Evolutionary conservation across 495 filamentous ascomycete genomes (phyloP).

Genomic region (Xylaria grammica): DNA sequence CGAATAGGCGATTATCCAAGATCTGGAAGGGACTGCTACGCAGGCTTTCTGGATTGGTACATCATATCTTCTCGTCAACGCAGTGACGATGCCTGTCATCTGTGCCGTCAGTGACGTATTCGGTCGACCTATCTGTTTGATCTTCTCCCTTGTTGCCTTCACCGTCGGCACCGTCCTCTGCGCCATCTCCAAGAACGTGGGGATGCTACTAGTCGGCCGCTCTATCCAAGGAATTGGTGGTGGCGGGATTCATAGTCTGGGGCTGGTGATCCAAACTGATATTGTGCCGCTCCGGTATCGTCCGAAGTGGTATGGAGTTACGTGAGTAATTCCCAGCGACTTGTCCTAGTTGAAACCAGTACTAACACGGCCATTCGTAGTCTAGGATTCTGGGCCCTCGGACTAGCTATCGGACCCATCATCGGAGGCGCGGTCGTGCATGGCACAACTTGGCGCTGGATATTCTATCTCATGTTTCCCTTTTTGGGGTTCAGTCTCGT

Average conservation of each 20-base stretch:
- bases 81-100: constrained; percentile 55
- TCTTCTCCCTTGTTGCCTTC: constrained; percentile 47
- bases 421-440: constrained; percentile 77
- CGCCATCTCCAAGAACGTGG: constrained; percentile 43
- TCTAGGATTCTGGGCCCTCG: constrained; percentile 69
- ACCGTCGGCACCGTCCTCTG: constrained; percentile 52
- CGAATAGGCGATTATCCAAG: constrained; percentile 44
- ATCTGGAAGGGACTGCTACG: constrained; percentile 50
- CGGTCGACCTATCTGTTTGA: constrained; percentile 54
- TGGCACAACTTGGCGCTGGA: constrained; percentile 47
- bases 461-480: constrained; percentile 51
- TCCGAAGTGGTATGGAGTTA: constrained; percentile 46
- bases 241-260: constrained; percentile 79
- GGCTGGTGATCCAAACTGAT: constrained; percentile 75
- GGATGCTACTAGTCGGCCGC: constrained; percentile 76
- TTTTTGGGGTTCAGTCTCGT: constrained; percentile 43
- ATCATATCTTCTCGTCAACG: constrained; percentile 54
- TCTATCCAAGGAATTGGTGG: constrained; percentile 83
- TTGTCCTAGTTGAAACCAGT: constrained; percentile 53
- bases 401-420: constrained; percentile 73
- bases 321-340: constrained; percentile 31
- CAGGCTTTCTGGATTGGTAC: constrained; percentile 63
- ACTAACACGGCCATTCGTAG: constrained; percentile 12
- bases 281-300: constrained; percentile 46
- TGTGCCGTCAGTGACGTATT: constrained; percentile 58